A percentile compares a stretch with the other conserved stretches of the same genome.
Evolutionary conservation across 1,284 basidiomycete genomes (phyloP).

Genomic region (Cutaneotrichosporon sp.): DNA sequence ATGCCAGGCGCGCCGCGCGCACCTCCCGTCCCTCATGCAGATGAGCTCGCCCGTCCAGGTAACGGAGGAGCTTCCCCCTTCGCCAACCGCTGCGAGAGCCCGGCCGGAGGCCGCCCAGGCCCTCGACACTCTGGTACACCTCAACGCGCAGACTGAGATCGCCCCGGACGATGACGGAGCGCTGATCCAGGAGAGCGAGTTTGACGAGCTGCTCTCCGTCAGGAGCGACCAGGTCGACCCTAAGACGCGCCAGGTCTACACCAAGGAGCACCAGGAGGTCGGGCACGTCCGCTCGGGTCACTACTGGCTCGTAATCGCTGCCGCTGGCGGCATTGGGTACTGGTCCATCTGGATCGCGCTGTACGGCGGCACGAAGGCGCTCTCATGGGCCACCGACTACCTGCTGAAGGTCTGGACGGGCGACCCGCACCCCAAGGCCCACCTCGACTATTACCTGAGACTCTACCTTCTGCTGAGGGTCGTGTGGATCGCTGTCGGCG

Average conservation of each 20-base stretch:
- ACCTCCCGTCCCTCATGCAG: conserved; percentile 18
- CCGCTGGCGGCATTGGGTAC: conserved; percentile 52
- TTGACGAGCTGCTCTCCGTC: conserved; percentile 3
- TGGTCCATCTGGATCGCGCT: conserved; percentile 43
- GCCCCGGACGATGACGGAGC: not conserved
- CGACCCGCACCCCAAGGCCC: conserved; percentile 28
- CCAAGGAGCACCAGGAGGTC: conserved; percentile 69
- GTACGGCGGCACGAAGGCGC: conserved; percentile 30
- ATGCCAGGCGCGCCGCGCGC: conserved; percentile 28
- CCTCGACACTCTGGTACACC: conserved; percentile 11
- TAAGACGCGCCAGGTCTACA: conserved; percentile 57
- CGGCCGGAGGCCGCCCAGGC: not conserved
- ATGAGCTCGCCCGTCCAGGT: conserved; percentile 15
- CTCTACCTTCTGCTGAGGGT: conserved; percentile 34
- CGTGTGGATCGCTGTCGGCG: conserved; percentile 27
- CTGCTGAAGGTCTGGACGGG: conserved; percentile 46
- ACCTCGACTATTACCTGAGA: conserved; percentile 40
- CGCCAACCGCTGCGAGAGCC: not conserved
- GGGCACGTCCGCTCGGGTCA: conserved; percentile 46
- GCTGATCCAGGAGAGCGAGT: conserved; percentile 1
- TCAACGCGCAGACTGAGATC: not conserved
- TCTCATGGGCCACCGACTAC: conserved; percentile 29
- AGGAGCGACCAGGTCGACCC: not conserved
- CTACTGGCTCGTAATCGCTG: conserved; percentile 44
- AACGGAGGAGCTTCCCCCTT: conserved; percentile 6